phyloP scores from a whole-genome alignment of 495 filamentous ascomycete species.

The Penicillium daleae region DNA sequence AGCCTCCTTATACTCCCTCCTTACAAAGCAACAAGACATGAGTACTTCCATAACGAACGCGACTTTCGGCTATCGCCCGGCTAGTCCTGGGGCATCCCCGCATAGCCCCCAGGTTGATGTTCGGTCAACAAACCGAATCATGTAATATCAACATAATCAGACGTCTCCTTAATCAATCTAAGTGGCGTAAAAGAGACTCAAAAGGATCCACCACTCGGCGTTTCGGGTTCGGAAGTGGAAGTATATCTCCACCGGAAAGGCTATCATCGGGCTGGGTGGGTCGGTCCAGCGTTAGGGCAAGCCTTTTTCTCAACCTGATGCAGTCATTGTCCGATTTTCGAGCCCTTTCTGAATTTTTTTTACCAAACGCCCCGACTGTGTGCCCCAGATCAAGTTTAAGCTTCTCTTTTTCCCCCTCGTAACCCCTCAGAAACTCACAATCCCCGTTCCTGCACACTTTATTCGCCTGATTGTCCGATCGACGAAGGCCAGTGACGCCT shows the following conservation, averaged over 20 bases:
- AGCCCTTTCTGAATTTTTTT: not conserved
- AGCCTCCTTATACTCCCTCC: not conserved
- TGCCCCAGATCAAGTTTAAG: slow-evolving; percentile 1
- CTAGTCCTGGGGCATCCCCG: not conserved
- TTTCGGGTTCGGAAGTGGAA: slow-evolving; percentile 1
- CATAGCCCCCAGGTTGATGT: not conserved
- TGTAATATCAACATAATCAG: not conserved
- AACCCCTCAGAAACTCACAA: not conserved
- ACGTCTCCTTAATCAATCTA: not conserved
- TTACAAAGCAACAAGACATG: not conserved
- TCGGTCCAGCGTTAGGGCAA: not conserved
- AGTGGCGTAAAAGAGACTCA: slow-evolving; percentile 4
- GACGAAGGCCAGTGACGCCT: not conserved
- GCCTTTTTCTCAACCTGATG: not conserved
- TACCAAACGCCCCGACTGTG: not conserved
- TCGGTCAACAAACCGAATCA: not conserved
- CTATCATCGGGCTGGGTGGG: not conserved
- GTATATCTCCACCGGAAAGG: not conserved
- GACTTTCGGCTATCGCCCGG: not conserved
- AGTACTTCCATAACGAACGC: not conserved
- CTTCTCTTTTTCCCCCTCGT: not conserved
- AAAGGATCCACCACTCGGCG: not conserved
- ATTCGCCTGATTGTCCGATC: not conserved
- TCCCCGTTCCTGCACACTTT: not conserved
- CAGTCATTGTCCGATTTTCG: slow-evolving; percentile 1